Evolutionary conservation across 2,329 filamentous ascomycete species (phyloP).

Genomic region (Colletotrichum viniferum): DNA sequence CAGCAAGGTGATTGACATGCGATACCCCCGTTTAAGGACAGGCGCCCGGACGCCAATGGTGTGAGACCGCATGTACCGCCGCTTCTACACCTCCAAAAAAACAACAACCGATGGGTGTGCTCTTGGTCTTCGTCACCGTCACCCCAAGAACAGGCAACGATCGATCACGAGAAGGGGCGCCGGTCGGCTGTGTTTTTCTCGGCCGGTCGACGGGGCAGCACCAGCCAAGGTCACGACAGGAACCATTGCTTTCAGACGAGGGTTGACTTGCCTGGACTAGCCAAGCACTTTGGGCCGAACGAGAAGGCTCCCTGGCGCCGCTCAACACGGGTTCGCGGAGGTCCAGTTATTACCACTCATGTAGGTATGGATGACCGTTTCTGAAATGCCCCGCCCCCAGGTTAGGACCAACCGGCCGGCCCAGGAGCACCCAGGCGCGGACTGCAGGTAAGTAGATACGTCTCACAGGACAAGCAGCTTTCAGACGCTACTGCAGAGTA

Average conservation of each 20-base stretch:
- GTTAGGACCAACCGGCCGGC: slow-evolving; percentile 1
- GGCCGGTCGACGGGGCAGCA: background rate
- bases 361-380: background rate
- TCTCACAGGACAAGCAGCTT: background rate
- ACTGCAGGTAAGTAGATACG: background rate
- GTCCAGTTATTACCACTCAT: background rate
- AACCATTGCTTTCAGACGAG: background rate
- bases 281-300: background rate
- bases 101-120: background rate
- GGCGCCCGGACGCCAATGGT: background rate
- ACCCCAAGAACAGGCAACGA: slow-evolving; percentile 12
- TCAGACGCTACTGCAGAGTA: background rate
- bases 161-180: background rate
- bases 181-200: background rate
- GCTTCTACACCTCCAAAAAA: background rate
- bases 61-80: background rate
- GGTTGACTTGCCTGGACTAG: background rate
- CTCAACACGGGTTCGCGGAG: background rate
- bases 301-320: background rate
- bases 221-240: background rate
- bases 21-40: slow-evolving; percentile 9
- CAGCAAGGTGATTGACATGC: slow-evolving; percentile 10
- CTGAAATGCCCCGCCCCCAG: background rate
- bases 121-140: slow-evolving; percentile 22
- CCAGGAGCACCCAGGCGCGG: slow-evolving; percentile 17